phyloP scores from a whole-genome alignment of 2,329 filamentous ascomycete genomes.

The Venturia effusa region DNA sequence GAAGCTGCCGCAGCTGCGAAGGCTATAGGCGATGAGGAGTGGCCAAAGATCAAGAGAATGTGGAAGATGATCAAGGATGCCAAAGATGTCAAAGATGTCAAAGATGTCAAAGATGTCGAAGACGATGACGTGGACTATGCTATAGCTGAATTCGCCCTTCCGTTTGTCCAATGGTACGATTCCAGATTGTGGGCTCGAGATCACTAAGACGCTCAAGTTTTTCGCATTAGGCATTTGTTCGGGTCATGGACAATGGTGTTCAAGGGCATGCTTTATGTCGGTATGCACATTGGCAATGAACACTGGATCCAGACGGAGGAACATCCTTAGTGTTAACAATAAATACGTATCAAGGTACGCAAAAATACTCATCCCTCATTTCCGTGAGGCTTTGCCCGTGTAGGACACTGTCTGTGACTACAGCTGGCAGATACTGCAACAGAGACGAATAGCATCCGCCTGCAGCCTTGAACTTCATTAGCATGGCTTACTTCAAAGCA shows the following conservation, averaged over 20 bases:
- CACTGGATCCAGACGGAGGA: background rate
- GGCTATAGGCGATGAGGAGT: conserved; percentile 16
- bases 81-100: conserved; percentile 19
- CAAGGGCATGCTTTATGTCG: background rate
- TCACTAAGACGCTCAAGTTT: no score
- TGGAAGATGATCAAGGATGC: conserved; percentile 18
- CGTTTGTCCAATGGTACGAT: no score
- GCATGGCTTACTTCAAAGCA: background rate
- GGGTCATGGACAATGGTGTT: no score
- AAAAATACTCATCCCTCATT: background rate
- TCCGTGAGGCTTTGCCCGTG: background rate
- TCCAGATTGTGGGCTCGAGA: no score
- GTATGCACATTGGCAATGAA: background rate
- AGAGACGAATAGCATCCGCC: background rate
- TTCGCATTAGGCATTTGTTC: no score
- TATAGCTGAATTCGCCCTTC: background rate
- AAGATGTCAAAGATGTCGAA: conserved; percentile 20
- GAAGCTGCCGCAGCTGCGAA: conserved; percentile 19
- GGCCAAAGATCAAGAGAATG: conserved; percentile 19
- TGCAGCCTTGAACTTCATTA: background rate
- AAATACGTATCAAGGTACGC: background rate
- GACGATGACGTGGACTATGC: background rate
- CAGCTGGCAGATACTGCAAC: background rate
- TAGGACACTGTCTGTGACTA: background rate
- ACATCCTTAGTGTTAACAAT: background rate